phyloP scores from a whole-genome alignment of 108 stramenopile genomes.

The Cyclotella atomus region DNA sequence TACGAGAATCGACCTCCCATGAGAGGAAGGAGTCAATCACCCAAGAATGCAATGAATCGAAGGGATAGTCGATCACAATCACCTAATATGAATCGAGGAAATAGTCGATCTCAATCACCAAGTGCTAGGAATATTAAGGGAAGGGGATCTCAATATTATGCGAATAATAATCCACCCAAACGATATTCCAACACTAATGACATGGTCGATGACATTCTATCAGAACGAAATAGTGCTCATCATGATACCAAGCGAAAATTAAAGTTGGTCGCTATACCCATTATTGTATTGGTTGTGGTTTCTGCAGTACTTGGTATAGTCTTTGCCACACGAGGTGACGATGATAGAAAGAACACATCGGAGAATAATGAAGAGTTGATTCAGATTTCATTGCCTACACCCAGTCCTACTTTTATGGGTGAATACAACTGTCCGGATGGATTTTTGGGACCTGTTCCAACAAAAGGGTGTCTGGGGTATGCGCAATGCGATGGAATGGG shows the following conservation, averaged over 20 bases:
- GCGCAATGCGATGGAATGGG: conserved; percentile 26
- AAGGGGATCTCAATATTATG: too few relatives aligned
- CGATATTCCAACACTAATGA: background rate
- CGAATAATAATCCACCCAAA: too few relatives aligned
- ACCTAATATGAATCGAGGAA: background rate
- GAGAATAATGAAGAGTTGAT: background rate
- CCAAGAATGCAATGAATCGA: background rate
- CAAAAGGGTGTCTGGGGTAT: conserved; percentile 37
- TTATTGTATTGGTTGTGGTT: conserved; percentile 14
- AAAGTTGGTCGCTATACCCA: conserved; percentile 23
- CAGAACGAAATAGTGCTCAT: conserved; percentile 1
- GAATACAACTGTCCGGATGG: conserved; percentile 32
- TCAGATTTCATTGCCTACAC: conserved; percentile 25
- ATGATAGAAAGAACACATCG: background rate
- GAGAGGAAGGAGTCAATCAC: background rate
- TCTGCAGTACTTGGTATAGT: conserved; percentile 10
- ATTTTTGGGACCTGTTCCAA: conserved; percentile 15
- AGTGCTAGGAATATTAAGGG: background rate
- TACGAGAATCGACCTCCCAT: too few relatives aligned
- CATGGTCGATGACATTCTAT: background rate
- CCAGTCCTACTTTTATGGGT: conserved; percentile 32
- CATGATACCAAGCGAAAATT: background rate
- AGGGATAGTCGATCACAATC: background rate
- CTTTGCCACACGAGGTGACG: conserved; percentile 3
- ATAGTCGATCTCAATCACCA: conserved; percentile 1